phyloP scores from a whole-genome alignment of 2,329 filamentous ascomycete genomes.

The Chrysoporthe cubensis region DNA sequence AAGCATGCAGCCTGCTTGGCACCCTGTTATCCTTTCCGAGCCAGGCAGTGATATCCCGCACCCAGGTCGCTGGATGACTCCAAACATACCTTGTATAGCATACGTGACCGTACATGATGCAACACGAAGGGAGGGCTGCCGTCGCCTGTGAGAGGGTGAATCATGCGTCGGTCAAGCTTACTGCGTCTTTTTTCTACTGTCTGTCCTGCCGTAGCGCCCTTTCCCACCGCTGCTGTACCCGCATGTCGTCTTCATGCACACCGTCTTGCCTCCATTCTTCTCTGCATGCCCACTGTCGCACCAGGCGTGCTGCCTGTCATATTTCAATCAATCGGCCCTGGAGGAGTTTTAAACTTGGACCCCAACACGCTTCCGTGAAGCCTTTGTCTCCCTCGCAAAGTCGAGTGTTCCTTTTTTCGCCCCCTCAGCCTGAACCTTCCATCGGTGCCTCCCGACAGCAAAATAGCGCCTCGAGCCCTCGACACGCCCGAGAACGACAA shows the following conservation, averaged over 20 bases:
- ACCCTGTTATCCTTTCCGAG: background rate
- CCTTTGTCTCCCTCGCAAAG: background rate
- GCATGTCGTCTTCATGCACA: background rate
- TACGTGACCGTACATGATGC: slow-evolving; percentile 21
- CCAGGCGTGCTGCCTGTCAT: slow-evolving; percentile 12
- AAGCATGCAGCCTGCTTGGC: slow-evolving; percentile 9
- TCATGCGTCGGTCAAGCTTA: slow-evolving; percentile 16
- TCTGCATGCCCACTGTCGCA: slow-evolving; percentile 14
- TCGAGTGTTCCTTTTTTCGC: background rate
- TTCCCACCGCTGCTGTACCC: background rate
- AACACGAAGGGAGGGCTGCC: slow-evolving; percentile 7
- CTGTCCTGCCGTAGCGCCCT: slow-evolving; percentile 7
- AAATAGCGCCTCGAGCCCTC: background rate
- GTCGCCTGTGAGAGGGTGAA: slow-evolving; percentile 3
- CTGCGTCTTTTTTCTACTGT: slow-evolving; percentile 12
- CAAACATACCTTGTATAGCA: background rate
- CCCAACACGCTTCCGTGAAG: slow-evolving; percentile 15
- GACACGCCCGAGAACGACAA: background rate
- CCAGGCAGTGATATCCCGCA: slow-evolving; percentile 25
- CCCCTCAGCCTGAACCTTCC: background rate
- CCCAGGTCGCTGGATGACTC: background rate
- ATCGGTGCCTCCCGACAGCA: background rate
- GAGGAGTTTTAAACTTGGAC: background rate
- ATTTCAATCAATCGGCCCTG: slow-evolving; percentile 5
- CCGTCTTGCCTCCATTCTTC: slow-evolving; percentile 6